A percentile compares a stretch with the other conserved stretches of the same genome.
Evolutionary conservation across 2,329 filamentous ascomycete species (phyloP).

Genomic region (Ceratocystis cacaofunesta): DNA sequence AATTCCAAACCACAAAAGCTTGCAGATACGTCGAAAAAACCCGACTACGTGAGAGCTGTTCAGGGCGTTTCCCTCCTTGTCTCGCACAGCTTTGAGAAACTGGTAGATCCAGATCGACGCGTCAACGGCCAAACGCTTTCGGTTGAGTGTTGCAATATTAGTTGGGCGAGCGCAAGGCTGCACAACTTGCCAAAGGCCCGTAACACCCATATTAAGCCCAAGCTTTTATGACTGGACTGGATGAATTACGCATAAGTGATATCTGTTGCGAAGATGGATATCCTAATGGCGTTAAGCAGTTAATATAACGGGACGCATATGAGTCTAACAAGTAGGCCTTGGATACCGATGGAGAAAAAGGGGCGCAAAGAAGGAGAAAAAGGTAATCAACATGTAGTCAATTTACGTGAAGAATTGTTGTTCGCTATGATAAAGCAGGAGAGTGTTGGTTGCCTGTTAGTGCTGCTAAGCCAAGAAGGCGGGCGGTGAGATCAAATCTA

Average conservation of each 20-base stretch:
- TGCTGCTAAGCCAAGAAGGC: too few species aligned
- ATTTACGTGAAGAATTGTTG: too few species aligned
- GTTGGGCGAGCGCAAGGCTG: slow-evolving; percentile 91
- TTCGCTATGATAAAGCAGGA: too few species aligned
- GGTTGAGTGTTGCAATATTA: slow-evolving; percentile 90
- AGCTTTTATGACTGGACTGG: background rate
- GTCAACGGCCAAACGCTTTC: slow-evolving; percentile 89
- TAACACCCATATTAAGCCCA: slow-evolving; percentile 70
- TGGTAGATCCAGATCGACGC: slow-evolving; percentile 99
- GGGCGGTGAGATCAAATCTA: too few species aligned
- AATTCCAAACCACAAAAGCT: slow-evolving; percentile 91
- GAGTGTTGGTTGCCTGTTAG: too few species aligned
- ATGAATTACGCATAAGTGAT: background rate
- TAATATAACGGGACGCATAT: too few species aligned
- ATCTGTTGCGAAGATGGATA: background rate
- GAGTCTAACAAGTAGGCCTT: too few species aligned
- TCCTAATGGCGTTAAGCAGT: background rate
- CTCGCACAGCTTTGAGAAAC: slow-evolving; percentile 94
- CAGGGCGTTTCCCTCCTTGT: slow-evolving; percentile 93
- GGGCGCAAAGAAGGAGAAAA: too few species aligned
- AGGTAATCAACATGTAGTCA: too few species aligned
- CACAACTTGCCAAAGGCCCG: slow-evolving; percentile 90
- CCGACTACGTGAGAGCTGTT: slow-evolving; percentile 93
- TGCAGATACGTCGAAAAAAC: slow-evolving; percentile 97
- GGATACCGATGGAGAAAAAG: too few species aligned